Percentiles rank a stretch among this genome's conserved stretches.
These are phyloP conservation scores for Piedraia hortae DNA, from an alignment of 2,329 filamentous ascomycete genomes.

Conservation along the genomic window DNA sequence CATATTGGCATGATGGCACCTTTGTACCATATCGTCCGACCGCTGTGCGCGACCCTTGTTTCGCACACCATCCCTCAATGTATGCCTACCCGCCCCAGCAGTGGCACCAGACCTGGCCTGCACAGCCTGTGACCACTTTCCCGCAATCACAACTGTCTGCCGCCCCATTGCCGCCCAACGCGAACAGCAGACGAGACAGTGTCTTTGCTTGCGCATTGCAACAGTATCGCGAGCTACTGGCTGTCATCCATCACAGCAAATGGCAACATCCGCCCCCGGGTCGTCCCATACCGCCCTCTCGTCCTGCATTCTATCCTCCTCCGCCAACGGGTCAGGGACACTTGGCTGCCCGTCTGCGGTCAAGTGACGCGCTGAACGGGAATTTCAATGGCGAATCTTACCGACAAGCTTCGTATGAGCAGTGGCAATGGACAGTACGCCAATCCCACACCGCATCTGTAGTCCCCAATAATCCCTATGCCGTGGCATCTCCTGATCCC, in stretches of 20 bases:
- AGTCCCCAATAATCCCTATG: too few relatives aligned
- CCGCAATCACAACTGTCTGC: too few relatives aligned
- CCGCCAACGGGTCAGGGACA: neutral
- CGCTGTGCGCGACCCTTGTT: slow-evolving; percentile 26
- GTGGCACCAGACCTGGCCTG: slow-evolving; percentile 4
- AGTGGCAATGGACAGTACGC: slow-evolving; percentile 13
- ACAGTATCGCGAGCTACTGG: slow-evolving; percentile 22
- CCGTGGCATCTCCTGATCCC: too few relatives aligned
- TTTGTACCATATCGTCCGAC: slow-evolving; percentile 32
- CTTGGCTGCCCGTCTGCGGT: slow-evolving; percentile 2
- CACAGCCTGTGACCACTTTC: slow-evolving; percentile 1
- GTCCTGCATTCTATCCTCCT: slow-evolving; percentile 24
- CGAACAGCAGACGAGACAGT: slow-evolving; percentile 15
- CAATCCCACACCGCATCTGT: too few relatives aligned
- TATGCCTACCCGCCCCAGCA: slow-evolving; percentile 4
- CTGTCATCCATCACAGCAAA: slow-evolving; percentile 19
- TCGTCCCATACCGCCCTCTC: slow-evolving; percentile 15
- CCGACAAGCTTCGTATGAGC: slow-evolving; percentile 6
- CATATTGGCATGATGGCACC: slow-evolving; percentile 36
- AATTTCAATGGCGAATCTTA: slow-evolving; percentile 6
- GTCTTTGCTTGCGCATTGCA: slow-evolving; percentile 20
- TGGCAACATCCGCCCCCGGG: slow-evolving; percentile 16
- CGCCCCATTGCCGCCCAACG: too few relatives aligned
- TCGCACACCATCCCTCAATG: slow-evolving; percentile 9
- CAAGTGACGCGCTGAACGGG: slow-evolving; percentile 5